Evolutionary conservation across 1,284 basidiomycete genomes (phyloP), one percentile per base, ranked within the genome.

Genomic region (Ustilago bromivora): DNA sequence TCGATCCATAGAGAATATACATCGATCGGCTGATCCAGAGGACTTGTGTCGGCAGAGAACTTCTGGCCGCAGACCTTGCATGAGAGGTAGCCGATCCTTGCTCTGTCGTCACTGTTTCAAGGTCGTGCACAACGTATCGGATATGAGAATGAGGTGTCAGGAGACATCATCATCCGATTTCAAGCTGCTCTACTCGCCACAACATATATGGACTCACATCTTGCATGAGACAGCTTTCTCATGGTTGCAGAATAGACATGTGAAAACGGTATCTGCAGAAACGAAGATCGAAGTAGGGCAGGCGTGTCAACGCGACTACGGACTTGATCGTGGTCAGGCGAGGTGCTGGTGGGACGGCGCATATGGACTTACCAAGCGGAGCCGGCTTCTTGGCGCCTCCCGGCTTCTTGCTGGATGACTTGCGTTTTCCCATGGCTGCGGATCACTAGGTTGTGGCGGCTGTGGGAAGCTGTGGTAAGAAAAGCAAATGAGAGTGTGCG

Each of bases 1-100:
- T 95, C 94, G 77, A 95, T 94, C 94, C 94, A 95, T 83, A 94
- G 74, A 38, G 93, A 93, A 86, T 95, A 95, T 34, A 95, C 93
- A 86, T 95, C 94, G 71, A 95, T 92, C 6, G 94, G 91, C 80
- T 95, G 94, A 1, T 93, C 94, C 56, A 95, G 88, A 83, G 94
- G 93, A 92, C 76, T 59, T 10, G 73, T 86, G 66, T 53, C 58
- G 31, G 80, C 69, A 19, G 86, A 80, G 49, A 82, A 81, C 57
- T 82, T 82, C 75, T 78, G 83, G 23, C 79, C 86, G 66, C 87
- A 88, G 36, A 75, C 61, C 79, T 70, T 88, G 60, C 78, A 83
- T 52, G 70, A 76, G 12, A 77, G 58, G 51, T 55, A 82, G 0
- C 86, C 87, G n/a, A 76, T 68, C 32, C 62, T 68, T 19, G 75